Base-by-base conservation (phyloP, 441 rosid genomes). In the Melastoma candidum region DNA sequence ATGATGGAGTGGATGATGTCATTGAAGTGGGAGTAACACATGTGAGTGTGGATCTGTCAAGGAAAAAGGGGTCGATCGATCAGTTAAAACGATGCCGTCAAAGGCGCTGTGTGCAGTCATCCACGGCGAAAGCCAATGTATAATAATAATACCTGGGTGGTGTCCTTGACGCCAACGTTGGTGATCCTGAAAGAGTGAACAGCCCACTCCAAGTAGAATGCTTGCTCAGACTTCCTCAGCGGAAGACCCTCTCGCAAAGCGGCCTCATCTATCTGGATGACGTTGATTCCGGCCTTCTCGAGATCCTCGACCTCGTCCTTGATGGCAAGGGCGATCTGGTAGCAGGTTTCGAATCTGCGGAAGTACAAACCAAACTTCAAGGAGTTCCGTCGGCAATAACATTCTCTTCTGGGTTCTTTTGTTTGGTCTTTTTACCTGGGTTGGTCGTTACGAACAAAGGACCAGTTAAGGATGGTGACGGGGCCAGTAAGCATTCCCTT, bases 401-500 rank as follows among this genome's bases (percentile, higher is more conserved):
- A 27, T 46, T 12, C n/a, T 0, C 24, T 1, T 9, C 22, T 27
- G 11, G 25, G 25, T 25, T 4, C 2, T 3, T 5, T 29, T n/a
- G 9, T 22, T 14, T 13, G 46, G 1, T 11, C 7, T 26, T 22
- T 7, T 9, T 46, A 59, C 63, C 63, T 60, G 47, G 64, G 64
- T 24, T 60, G 64, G 57, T 60, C 64, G 48, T 60, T 60, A 3
- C 64, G 47, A 36, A 60, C 64, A 24, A 60, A 60, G 13, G 64
- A 60, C 58, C 64, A 60, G 52, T 60, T 60, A n/a, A 60, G 64
- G 36, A 60, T 60, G 27, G 64, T 60, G 26, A 60, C 64, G 7
- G 64, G 64, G 9, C 64, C 64, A 17, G 64, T 60, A 41, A 60
- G 64, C 64, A 60, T 60, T 27, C 64, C 64, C 58, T 60, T 60